Conservation (phyloP, 2,329 filamentous ascomycete species). For the Pestalotiopsis sp. region DNA sequence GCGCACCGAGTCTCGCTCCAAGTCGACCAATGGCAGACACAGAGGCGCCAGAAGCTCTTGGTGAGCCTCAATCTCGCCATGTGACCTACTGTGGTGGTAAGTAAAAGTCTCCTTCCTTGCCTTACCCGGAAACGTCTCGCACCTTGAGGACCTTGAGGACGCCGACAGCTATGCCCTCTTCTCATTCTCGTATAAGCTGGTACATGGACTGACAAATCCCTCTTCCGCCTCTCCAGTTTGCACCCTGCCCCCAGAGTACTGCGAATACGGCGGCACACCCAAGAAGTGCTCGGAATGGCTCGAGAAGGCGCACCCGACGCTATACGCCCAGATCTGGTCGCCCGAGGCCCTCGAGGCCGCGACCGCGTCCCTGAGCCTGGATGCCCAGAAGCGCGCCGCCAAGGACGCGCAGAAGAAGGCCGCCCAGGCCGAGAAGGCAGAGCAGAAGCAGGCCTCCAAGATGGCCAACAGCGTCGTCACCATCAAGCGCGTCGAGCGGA, state of each 20-base stretch:
- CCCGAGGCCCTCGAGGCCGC: slow-evolving; percentile 85
- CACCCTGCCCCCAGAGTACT: slow-evolving; percentile 78
- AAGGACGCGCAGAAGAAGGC: slow-evolving; percentile 98
- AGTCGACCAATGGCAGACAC: slow-evolving; percentile 54
- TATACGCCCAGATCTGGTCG: slow-evolving; percentile 85
- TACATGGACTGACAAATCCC: not conserved
- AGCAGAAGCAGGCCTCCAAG: slow-evolving; percentile 80
- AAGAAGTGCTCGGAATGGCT: slow-evolving; percentile 99
- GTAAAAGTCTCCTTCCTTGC: slow-evolving; percentile 26
- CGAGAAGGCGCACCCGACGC: slow-evolving; percentile 68
- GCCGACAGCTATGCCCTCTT: not conserved
- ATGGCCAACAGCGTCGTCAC: slow-evolving; percentile 81
- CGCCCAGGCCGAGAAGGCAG: slow-evolving; percentile 86
- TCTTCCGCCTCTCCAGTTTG: slow-evolving; percentile 50
- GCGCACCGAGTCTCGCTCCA: not conserved
- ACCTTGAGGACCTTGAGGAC: not conserved
- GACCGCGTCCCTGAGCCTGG: slow-evolving; percentile 82
- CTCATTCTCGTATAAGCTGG: not conserved
- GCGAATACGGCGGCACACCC: slow-evolving; percentile 94
- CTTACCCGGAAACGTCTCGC: not conserved
- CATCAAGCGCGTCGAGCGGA: slow-evolving; percentile 97
- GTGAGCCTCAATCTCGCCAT: slow-evolving; percentile 53
- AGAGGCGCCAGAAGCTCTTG: slow-evolving; percentile 46
- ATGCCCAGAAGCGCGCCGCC: slow-evolving; percentile 90
- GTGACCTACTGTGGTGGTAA: slow-evolving; percentile 63